These are phyloP conservation scores for Lentinula lateritia DNA, from an alignment of 768 basidiomycete genomes.

Conservation along the genomic window DNA sequence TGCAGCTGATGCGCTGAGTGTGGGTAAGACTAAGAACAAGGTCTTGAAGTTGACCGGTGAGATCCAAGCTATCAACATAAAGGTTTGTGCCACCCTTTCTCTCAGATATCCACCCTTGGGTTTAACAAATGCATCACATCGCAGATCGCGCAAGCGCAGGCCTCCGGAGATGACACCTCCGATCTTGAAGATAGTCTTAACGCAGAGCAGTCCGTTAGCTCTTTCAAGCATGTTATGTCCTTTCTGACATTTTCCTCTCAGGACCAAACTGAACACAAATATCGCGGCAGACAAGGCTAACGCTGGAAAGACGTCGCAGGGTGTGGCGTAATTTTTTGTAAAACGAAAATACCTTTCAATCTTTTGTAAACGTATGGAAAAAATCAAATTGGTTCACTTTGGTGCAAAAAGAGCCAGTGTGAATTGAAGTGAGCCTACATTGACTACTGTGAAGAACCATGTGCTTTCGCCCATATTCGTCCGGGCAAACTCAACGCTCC, in stretches of 20 bases:
- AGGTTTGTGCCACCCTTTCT: conserved; percentile 14
- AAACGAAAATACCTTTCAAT: not conserved
- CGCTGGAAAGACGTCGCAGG: conserved; percentile 23
- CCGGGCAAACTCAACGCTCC: conserved; percentile 67
- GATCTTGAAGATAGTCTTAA: conserved; percentile 18
- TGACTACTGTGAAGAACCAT: conserved; percentile 5
- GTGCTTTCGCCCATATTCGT: conserved; percentile 50
- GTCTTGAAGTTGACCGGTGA: conserved; percentile 36
- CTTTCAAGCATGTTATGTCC: not conserved
- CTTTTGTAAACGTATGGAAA: not conserved
- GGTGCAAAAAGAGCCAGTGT: not conserved
- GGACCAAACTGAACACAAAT: conserved; percentile 29
- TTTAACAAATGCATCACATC: not conserved
- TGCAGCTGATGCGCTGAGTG: conserved; percentile 27
- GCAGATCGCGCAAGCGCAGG: conserved; percentile 29
- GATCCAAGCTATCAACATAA: conserved; percentile 27
- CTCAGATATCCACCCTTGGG: not conserved
- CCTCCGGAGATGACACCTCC: conserved; percentile 23
- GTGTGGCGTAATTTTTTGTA: conserved; percentile 3
- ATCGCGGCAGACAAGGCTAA: conserved; percentile 25
- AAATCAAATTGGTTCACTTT: not conserved
- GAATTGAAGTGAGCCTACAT: not conserved
- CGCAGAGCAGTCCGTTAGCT: conserved; percentile 19
- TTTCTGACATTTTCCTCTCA: conserved; percentile 2
- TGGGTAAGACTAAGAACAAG: conserved; percentile 41